Evolutionary conservation across 2,329 filamentous ascomycete species (phyloP).

Genomic region (Fusarium bulbicola): DNA sequence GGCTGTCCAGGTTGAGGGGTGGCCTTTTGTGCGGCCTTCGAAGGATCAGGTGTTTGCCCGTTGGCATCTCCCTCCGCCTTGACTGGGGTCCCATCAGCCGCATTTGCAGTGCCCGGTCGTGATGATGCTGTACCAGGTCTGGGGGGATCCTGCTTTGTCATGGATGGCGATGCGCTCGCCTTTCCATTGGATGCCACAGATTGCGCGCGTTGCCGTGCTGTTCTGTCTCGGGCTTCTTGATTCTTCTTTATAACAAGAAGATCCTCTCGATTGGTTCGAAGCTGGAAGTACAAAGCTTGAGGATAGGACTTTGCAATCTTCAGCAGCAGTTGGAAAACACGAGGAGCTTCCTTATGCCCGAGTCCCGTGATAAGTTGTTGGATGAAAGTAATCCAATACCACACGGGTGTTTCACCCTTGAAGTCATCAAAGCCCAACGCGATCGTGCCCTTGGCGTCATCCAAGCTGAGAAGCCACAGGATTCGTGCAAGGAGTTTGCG

Average conservation of each 20-base stretch:
- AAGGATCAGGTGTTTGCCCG: slow-evolving; percentile 36
- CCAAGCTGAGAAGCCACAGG: slow-evolving; percentile 93
- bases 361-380: slow-evolving; percentile 93
- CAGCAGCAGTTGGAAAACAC: slow-evolving; percentile 85
- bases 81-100: slow-evolving; percentile 51
- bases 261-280: slow-evolving; percentile 93
- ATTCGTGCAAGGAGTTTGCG: slow-evolving; percentile 93
- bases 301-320: slow-evolving; percentile 97
- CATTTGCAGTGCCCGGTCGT: slow-evolving; percentile 62
- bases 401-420: slow-evolving; percentile 96
- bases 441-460: slow-evolving; percentile 85
- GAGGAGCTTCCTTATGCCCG: slow-evolving; percentile 87
- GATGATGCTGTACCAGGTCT: slow-evolving; percentile 52
- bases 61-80: slow-evolving; percentile 58
- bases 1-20: slow-evolving; percentile 21
- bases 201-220: slow-evolving; percentile 60
- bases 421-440: slow-evolving; percentile 91
- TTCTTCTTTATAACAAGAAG: slow-evolving; percentile 91
- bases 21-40: slow-evolving; percentile 37
- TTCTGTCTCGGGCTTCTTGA: slow-evolving; percentile 78
- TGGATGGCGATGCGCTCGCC: slow-evolving; percentile 57
- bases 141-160: slow-evolving; percentile 62
- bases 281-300: slow-evolving; percentile 94
- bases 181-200: slow-evolving; percentile 56
- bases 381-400: slow-evolving; percentile 99